These are phyloP conservation scores for Kwoniella mangroviensis DNA, from an alignment of 768 basidiomycete genomes.

Conservation along the genomic window DNA sequence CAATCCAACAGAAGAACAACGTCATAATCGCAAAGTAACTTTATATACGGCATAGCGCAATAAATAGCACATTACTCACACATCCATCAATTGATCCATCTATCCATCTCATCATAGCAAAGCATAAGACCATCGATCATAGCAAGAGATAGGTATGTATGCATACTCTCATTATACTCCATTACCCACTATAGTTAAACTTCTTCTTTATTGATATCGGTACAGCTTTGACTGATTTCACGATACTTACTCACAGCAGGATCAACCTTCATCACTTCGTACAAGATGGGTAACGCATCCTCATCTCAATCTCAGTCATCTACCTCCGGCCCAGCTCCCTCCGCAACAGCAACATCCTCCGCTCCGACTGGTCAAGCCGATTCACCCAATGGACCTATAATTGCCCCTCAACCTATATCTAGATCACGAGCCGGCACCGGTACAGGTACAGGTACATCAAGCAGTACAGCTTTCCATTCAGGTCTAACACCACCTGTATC, in stretches of 20 bases:
- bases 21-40: neutral
- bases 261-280: neutral
- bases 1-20: neutral
- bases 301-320: conserved; percentile 15
- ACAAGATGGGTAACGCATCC: conserved; percentile 31
- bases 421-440: neutral
- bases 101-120: neutral
- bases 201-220: neutral
- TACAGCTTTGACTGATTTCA: neutral
- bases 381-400: conserved; percentile 1
- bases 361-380: neutral
- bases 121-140: conserved; percentile 1
- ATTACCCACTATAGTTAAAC: neutral
- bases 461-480: conserved; percentile 37
- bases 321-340: neutral
- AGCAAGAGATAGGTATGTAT: conserved; percentile 1
- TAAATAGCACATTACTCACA: neutral
- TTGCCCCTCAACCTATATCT: conserved; percentile 12
- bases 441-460: neutral
- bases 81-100: neutral
- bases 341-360: neutral
- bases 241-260: neutral
- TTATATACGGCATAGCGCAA: neutral
- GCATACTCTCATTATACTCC: neutral
- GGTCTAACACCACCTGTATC: conserved; percentile 42